phyloP scores from a whole-genome alignment of 1,139 yeast genomes.

The Pichia sp. region DNA sequence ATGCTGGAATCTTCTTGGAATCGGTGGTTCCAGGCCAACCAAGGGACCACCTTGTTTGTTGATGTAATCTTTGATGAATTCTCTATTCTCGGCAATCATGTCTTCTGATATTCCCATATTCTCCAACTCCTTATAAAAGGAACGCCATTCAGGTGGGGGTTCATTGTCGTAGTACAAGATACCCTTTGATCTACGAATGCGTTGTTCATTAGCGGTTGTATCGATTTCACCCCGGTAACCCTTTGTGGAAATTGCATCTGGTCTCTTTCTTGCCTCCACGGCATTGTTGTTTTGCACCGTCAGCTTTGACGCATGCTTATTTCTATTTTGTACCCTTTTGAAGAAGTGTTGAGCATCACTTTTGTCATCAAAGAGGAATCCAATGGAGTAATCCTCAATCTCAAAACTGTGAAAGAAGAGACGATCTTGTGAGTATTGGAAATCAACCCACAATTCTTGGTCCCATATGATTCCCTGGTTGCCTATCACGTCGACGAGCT shows the following conservation, averaged over 20 bases:
- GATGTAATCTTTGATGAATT: constrained; percentile 73
- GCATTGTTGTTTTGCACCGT: constrained; percentile 85
- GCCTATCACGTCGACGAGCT: constrained; percentile 78
- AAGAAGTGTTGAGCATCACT: constrained; percentile 80
- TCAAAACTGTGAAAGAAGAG: constrained; percentile 94
- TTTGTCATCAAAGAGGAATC: constrained; percentile 83
- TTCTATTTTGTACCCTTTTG: constrained; percentile 67
- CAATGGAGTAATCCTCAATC: constrained; percentile 84
- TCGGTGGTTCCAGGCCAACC: constrained; percentile 81
- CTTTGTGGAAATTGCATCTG: constrained; percentile 29
- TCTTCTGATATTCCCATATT: constrained; percentile 80
- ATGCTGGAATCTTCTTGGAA: constrained; percentile 53
- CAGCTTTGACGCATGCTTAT: constrained; percentile 79
- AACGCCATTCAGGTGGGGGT: constrained; percentile 85
- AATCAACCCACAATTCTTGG: constrained; percentile 84
- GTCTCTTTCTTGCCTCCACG: constrained; percentile 60
- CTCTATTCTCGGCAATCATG: constrained; percentile 82
- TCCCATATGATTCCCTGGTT: constrained; percentile 92
- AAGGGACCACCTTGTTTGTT: constrained; percentile 75
- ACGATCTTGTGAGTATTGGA: constrained; percentile 87
- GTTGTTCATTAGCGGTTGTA: constrained; percentile 31
- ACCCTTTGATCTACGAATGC: constrained; percentile 51
- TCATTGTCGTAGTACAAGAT: constrained; percentile 66
- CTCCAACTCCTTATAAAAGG: constrained; percentile 66
- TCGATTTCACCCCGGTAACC: constrained; percentile 69